Base-by-base conservation (phyloP, 1,284 basidiomycete genomes). In the Porogramme epimiltina region DNA sequence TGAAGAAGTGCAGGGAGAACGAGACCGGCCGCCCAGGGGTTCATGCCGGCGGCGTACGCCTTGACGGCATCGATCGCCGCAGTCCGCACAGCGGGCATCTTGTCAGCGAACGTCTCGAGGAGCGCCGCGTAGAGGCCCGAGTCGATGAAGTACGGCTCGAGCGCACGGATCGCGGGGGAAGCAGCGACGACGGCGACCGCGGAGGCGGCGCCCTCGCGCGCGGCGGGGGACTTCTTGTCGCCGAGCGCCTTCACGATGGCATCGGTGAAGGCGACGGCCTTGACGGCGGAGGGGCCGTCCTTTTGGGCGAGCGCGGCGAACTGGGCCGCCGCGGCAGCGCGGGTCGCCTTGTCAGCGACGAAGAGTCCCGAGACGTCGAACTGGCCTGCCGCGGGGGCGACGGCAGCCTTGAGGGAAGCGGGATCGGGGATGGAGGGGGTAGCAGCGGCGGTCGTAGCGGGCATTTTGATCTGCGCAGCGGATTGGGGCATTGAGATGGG, bases 81-180 rank as follows among this genome's bases (percentile, higher is more conserved):
- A 63, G 85, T 88, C 71, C 89, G 84, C 69, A 89, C 90, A 63
- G 84, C 82, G 62, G 90, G 88, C 78, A 88, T 87, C 81, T 96
- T 96, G 81, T 96, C 93, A 67, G 91, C 93, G 67, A 95, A 93
- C 28, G 89, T 73, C 77, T 98, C 97, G 66, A 96, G 80, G 66
- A 99, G 88, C 59, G 87, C 83, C 56, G 83, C 81, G 72, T 94
- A 91, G 62, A 98, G 81, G 62, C 91, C 90, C 52, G 89, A 89
- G 62, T 87, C 84, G 72, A 94, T 73, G 76, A 98, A 91, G 73
- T 77, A 75, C 39, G 95, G 93, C 80, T 99, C 97, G 61, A 98
- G 85, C 59, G 91, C 86, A 73, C 85, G 87, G 65, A 87, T 78
- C 54, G 91, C 89, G 62, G 90, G 92, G 63, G 87, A 80, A 71